Conservation (phyloP, 192 early-diverging fungal species). For the Funneliformis mosseae region DNA sequence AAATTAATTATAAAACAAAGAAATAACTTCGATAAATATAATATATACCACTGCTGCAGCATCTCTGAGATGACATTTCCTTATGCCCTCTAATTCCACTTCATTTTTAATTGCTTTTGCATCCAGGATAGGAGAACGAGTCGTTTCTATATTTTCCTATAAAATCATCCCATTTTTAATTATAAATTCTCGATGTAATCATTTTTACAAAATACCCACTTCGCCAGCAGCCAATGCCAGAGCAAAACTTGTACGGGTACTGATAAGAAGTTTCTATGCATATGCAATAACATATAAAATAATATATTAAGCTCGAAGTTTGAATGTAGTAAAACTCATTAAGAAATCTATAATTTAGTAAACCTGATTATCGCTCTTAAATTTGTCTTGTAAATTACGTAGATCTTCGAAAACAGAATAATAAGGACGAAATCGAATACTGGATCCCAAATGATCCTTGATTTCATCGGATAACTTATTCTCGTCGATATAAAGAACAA, state of each 20-base stretch:
- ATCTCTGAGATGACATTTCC: slow-evolving; percentile 88
- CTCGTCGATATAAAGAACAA: slow-evolving; percentile 78
- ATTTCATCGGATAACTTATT: slow-evolving; percentile 68
- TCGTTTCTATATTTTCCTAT: slow-evolving; percentile 54
- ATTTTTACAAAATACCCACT: slow-evolving; percentile 32
- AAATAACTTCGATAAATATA: no score
- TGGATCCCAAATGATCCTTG: slow-evolving; percentile 58
- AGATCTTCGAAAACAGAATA: slow-evolving; percentile 78
- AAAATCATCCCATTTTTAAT: background rate
- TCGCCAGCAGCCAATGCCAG: slow-evolving; percentile 75
- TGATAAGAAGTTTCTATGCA: slow-evolving; percentile 61
- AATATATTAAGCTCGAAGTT: slow-evolving; percentile 14
- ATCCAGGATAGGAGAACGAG: slow-evolving; percentile 70
- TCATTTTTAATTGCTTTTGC: slow-evolving; percentile 95
- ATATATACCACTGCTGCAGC: slow-evolving; percentile 79
- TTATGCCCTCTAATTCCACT: slow-evolving; percentile 89
- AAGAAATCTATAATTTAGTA: slow-evolving; percentile 32
- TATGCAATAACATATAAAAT: background rate
- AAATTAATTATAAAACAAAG: background rate
- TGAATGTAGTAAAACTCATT: background rate
- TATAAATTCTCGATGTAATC: background rate
- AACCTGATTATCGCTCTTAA: slow-evolving; percentile 45
- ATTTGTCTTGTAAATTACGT: slow-evolving; percentile 37
- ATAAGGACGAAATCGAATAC: slow-evolving; percentile 74
- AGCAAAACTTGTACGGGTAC: slow-evolving; percentile 70